A percentile compares a stretch with the other conserved stretches of the same genome.
phyloP scores from a whole-genome alignment of 140 eudicot species.

The Oenanthe javanica region DNA sequence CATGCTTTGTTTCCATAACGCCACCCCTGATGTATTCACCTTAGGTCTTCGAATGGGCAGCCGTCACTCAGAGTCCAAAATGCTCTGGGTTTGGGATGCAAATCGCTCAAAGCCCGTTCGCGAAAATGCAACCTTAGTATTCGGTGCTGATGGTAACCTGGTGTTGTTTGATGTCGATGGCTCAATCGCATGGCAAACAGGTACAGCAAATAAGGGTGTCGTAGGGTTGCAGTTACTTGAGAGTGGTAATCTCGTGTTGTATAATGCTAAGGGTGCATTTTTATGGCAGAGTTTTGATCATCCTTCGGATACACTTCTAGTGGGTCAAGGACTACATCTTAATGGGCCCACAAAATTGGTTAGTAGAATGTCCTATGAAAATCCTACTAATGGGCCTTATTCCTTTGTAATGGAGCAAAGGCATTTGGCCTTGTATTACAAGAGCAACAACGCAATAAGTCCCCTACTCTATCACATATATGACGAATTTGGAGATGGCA shows the following conservation, averaged over 20 bases:
- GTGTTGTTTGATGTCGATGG: not conserved
- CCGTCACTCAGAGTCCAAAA: not conserved
- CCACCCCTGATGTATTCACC: not conserved
- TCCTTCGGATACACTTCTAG: not conserved
- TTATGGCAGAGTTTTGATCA: slow-evolving; percentile 6
- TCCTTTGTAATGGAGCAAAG: slow-evolving; percentile 26
- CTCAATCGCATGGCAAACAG: slow-evolving; percentile 1
- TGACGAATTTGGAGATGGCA: slow-evolving; percentile 22
- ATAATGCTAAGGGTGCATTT: not conserved
- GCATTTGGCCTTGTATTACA: slow-evolving; percentile 30
- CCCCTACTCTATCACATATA: slow-evolving; percentile 21
- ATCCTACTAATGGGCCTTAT: slow-evolving; percentile 24
- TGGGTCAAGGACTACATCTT: not conserved
- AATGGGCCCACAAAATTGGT: slow-evolving; percentile 17
- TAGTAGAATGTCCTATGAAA: slow-evolving; percentile 15
- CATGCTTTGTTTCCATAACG: not conserved
- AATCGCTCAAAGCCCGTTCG: not conserved
- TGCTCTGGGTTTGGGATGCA: slow-evolving; percentile 3
- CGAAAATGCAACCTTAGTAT: not conserved
- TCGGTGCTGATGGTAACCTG: not conserved
- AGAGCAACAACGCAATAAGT: slow-evolving; percentile 13
- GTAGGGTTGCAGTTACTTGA: not conserved
- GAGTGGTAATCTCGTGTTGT: not conserved
- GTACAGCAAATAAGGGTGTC: not conserved
- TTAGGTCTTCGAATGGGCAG: slow-evolving; percentile 5